phyloP scores from a whole-genome alignment of 1,284 basidiomycete genomes.

The Fomitopsis betulina region DNA sequence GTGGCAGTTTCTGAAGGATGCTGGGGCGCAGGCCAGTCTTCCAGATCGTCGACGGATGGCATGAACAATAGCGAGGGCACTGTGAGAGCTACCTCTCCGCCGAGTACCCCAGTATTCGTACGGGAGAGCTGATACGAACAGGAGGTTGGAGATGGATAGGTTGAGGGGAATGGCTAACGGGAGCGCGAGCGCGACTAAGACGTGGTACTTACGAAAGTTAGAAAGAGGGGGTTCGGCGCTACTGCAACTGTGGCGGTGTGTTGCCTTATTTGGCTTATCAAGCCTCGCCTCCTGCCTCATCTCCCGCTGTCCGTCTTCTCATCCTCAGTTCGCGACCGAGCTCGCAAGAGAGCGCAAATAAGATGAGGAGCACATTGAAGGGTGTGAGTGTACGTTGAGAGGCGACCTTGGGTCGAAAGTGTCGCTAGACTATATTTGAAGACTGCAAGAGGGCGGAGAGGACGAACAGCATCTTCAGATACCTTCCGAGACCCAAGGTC shows the following conservation, averaged over 20 bases:
- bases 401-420: neutral
- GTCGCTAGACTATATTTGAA: neutral
- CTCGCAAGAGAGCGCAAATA: neutral
- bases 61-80: conserved; percentile 17
- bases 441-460: neutral
- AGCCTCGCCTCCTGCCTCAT: neutral
- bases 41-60: conserved; percentile 14
- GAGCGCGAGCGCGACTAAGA: conserved; percentile 12
- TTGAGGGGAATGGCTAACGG: conserved; percentile 10
- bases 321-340: neutral
- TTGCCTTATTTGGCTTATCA: conserved; percentile 8
- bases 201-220: conserved; percentile 11
- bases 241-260: conserved; percentile 13
- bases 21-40: conserved; percentile 7
- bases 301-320: neutral
- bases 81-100: conserved; percentile 7
- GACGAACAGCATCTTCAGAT: neutral
- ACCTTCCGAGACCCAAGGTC: neutral
- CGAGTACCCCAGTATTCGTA: neutral
- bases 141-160: conserved; percentile 2
- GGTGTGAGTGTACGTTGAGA: neutral
- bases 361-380: neutral
- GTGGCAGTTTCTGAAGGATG: neutral
- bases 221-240: conserved; percentile 14
- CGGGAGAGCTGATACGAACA: neutral